phyloP scores from a whole-genome alignment of 2,329 filamentous ascomycete genomes.

The Colletotrichum australisinense region DNA sequence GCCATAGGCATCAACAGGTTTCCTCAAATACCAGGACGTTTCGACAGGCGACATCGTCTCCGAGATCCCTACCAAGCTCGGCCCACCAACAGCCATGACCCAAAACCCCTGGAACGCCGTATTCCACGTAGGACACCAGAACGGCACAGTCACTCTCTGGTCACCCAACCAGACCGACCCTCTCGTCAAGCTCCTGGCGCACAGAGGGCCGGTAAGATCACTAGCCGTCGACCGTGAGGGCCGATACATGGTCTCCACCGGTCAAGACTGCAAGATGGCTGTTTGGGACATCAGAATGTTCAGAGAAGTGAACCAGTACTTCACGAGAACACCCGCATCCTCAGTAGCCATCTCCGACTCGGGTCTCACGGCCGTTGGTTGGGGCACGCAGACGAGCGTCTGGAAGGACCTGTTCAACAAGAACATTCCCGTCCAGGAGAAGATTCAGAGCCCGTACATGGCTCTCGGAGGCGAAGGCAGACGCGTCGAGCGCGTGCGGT shows the following conservation, averaged over 20 bases:
- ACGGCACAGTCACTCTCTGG: constrained; percentile 95
- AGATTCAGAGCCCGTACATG: constrained; percentile 91
- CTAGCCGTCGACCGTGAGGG: constrained; percentile 90
- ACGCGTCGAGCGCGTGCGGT: constrained; percentile 82
- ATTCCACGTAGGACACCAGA: constrained; percentile 92
- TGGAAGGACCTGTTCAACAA: constrained; percentile 93
- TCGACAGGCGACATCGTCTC: constrained; percentile 91
- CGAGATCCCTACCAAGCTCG: constrained; percentile 86
- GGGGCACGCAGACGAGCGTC: constrained; percentile 88
- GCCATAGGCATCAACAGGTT: constrained; percentile 78
- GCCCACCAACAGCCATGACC: constrained; percentile 82
- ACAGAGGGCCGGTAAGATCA: constrained; percentile 88
- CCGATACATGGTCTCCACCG: constrained; percentile 94
- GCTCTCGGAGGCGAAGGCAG: constrained; percentile 89
- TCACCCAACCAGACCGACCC: constrained; percentile 90
- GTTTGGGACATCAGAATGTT: constrained; percentile 97
- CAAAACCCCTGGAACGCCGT: constrained; percentile 96
- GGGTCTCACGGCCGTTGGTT: constrained; percentile 88
- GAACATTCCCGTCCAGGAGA: constrained; percentile 75
- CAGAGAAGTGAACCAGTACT: constrained; percentile 91
- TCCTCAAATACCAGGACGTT: constrained; percentile 93
- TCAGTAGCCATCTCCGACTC: constrained; percentile 90
- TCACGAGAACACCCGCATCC: constrained; percentile 82
- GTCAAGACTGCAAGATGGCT: constrained; percentile 91
- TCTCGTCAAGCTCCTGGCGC: constrained; percentile 90